Conservation (phyloP, 768 basidiomycete genomes). For the Mycena albidolilacea region DNA sequence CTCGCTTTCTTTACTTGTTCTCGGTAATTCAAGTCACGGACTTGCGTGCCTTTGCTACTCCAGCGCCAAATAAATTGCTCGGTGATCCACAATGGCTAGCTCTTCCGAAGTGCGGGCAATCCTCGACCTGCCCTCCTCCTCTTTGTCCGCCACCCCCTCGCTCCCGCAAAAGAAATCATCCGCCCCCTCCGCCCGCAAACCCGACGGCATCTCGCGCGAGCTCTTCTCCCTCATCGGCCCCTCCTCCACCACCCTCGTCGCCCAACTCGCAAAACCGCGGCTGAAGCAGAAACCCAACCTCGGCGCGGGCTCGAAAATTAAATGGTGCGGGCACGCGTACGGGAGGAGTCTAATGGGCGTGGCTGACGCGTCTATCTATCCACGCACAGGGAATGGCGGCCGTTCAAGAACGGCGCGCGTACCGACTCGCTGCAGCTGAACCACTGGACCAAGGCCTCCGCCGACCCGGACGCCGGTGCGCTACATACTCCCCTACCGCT, state of each 20-base stretch:
- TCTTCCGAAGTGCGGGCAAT: conserved; percentile 90
- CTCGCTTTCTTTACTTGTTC: too few relatives aligned
- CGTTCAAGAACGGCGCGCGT: conserved; percentile 82
- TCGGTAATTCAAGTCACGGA: not conserved
- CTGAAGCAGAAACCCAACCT: conserved; percentile 91
- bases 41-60: not conserved
- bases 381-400: conserved; percentile 76
- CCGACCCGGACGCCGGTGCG: conserved; percentile 71
- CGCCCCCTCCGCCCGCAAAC: conserved; percentile 68
- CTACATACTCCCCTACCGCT: conserved; percentile 4
- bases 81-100: conserved; percentile 67
- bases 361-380: not conserved
- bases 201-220: conserved; percentile 94
- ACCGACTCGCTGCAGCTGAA: conserved; percentile 75
- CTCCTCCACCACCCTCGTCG: conserved; percentile 87
- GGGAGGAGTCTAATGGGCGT: too few relatives aligned
- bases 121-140: conserved; percentile 73
- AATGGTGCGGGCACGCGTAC: conserved; percentile 68
- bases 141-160: conserved; percentile 56
- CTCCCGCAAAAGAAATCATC: conserved; percentile 64
- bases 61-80: not conserved
- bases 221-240: conserved; percentile 96
- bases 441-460: conserved; percentile 86
- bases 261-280: conserved; percentile 84
- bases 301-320: conserved; percentile 71